Evolutionary conservation across 129 eudicot genomes (phyloP).

Genomic region (Centaurea solstitialis): DNA sequence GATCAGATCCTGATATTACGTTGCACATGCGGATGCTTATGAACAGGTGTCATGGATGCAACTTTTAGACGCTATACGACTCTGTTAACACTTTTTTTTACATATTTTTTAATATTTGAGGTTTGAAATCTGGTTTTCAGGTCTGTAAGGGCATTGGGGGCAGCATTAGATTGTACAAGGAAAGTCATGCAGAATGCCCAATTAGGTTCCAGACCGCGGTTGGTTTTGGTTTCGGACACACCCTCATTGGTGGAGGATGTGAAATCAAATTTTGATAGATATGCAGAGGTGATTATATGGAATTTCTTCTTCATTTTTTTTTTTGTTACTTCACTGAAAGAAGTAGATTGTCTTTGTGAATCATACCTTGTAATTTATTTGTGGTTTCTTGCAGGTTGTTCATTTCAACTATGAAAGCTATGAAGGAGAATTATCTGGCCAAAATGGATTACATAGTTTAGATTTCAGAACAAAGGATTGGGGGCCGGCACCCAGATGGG

Average conservation of each 20-base stretch:
- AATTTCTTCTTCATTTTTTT: background rate
- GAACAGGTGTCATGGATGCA: constrained; percentile 59
- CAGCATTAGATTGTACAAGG: constrained; percentile 66
- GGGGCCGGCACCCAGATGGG: constrained; percentile 99
- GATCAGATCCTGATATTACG: constrained; percentile 76
- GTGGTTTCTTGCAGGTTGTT: constrained; percentile 50
- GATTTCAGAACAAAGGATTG: constrained; percentile 73
- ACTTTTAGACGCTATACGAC: background rate
- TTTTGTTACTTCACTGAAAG: background rate
- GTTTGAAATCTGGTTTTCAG: constrained; percentile 36
- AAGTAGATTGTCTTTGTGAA: background rate
- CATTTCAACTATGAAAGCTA: constrained; percentile 75
- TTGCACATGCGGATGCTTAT: constrained; percentile 95
- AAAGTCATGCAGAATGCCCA: constrained; percentile 40
- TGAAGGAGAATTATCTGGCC: constrained; percentile 56
- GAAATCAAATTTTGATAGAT: constrained; percentile 44
- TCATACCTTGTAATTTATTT: background rate
- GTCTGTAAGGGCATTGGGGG: constrained; percentile 70
- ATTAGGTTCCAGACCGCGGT: constrained; percentile 48
- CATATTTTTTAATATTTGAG: constrained; percentile 19
- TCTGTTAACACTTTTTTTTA: background rate
- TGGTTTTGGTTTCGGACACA: constrained; percentile 83
- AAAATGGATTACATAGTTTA: constrained; percentile 24
- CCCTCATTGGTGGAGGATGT: constrained; percentile 65
- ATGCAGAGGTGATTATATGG: constrained; percentile 58